Evolutionary conservation across 2,329 filamentous ascomycete genomes (phyloP).

Genomic region (Ciborinia camelliae): DNA sequence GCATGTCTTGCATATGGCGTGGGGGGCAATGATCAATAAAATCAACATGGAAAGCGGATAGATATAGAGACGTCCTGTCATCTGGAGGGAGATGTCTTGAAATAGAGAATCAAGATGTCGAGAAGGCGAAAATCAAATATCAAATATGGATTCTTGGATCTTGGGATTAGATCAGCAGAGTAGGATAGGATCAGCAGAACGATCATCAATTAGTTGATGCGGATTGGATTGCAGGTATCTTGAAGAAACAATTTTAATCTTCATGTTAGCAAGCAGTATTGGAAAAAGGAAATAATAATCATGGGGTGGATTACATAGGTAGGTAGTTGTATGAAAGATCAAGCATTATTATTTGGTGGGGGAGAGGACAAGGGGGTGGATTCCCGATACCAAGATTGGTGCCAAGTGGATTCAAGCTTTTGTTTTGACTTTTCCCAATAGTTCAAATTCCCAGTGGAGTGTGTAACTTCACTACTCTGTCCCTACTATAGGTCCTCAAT

Average conservation of each 20-base stretch:
- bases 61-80: not conserved
- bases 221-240: not conserved
- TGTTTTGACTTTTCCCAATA: conserved; percentile 4
- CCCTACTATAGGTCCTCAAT: too few species aligned
- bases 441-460: not conserved
- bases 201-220: not conserved
- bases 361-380: not conserved
- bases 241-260: conserved; percentile 8
- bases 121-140: not conserved
- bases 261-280: too few species aligned
- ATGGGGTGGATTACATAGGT: too few species aligned
- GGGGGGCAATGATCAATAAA: not conserved
- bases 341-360: not conserved
- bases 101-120: not conserved
- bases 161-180: too few species aligned
- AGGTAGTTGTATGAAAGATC: not conserved
- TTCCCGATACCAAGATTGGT: conserved; percentile 1
- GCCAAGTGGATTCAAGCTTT: conserved; percentile 4
- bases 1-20: conserved; percentile 2
- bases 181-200: not conserved
- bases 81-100: not conserved
- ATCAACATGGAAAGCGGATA: not conserved
- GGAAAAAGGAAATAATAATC: not conserved
- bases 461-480: conserved; percentile 10
- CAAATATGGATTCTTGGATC: not conserved